Percentiles rank a stretch among this genome's conserved stretches.
These are phyloP conservation scores for Leucogyrophana mollusca DNA, from an alignment of 768 basidiomycete species.

Conservation along the genomic window DNA sequence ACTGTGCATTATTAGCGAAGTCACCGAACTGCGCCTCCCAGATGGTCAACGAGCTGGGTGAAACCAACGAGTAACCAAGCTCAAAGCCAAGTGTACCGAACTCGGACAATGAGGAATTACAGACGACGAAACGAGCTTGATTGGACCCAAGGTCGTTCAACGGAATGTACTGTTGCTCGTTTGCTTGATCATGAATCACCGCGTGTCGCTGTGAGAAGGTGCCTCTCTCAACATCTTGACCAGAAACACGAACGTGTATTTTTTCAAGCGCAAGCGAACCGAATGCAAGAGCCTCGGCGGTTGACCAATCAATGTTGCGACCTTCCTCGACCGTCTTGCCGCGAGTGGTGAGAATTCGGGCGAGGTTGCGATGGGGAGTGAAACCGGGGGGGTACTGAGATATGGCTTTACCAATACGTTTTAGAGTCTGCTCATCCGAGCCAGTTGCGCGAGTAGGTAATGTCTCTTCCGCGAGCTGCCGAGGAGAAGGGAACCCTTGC, in stretches of 20 bases:
- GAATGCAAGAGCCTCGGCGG: conserved; percentile 96
- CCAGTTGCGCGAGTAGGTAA: conserved; percentile 92
- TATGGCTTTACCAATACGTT: conserved; percentile 83
- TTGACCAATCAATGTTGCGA: conserved; percentile 94
- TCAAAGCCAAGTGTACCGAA: conserved; percentile 95
- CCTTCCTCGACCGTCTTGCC: conserved; percentile 93
- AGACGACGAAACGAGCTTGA: conserved; percentile 92
- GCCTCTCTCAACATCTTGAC: conserved; percentile 98
- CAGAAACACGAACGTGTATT: conserved; percentile 91
- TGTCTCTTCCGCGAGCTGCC: conserved; percentile 88
- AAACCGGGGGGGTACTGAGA: conserved; percentile 86
- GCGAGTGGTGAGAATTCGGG: conserved; percentile 83
- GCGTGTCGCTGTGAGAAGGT: conserved; percentile 99
- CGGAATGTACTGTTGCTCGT: conserved; percentile 87
- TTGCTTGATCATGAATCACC: conserved; percentile 93
- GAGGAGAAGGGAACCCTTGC: conserved; percentile 98
- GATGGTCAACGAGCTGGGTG: conserved; percentile 86
- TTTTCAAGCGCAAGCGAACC: conserved; percentile 92
- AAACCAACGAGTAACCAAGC: conserved; percentile 97
- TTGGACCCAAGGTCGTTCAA: conserved; percentile 83
- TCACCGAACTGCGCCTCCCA: conserved; percentile 99
- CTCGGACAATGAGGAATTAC: conserved; percentile 97
- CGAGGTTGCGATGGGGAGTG: conserved; percentile 87
- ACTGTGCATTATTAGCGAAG: conserved; percentile 96
- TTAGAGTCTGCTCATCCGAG: conserved; percentile 68